Evolutionary conservation across 1,284 basidiomycete species (phyloP), one percentile per base, ranked within the genome.

Genomic region (Schizophyllum amplum): DNA sequence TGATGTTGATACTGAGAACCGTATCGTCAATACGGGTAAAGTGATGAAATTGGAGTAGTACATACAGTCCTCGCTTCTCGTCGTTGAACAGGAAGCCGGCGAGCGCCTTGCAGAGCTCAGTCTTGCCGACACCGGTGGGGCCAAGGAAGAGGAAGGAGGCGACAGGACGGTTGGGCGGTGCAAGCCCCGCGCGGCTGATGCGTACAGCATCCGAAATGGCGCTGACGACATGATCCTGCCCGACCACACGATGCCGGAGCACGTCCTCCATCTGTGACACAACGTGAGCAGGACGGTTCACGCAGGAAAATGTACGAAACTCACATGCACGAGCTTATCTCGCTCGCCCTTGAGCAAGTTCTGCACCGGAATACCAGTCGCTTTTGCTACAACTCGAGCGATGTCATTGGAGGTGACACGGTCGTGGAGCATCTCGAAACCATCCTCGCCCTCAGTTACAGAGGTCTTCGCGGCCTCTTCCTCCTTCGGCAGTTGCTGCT

Each of bases 61-160:
- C 82, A 69, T 65, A 90, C 87, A 96, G 68, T 20, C 92, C 90
- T 42, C 89, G 76, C 61, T 87, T 84, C 66, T 94, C 91, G 61
- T 94, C 90, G 62, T 92, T 87, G 72, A 92, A 96, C 55, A 96
- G 69, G 76, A 96, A 94, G 2, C 78, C 79, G 0, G 94, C 92
- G 3, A 96, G 77, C 0, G 89, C 84, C 71, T 96, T 97, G 67
- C 86, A 88, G 5, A 96, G 76, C 67, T 96, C 93, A 0, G 92
- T 94, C 85, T 91, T 91, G 24, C 89, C 89, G 1, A 91, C 88
- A 60, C 92, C 94, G 0, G 94, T 96, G 0, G 92, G 89, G 1
- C 87, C 94, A 47, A 95, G 73, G 78, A 98, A 92, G 52, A 98
- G 73, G 82, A 97, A 95, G 0, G 90, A 93, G 1, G 94, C 92